These are phyloP conservation scores for Cordyceps farinosa DNA, from an alignment of 2,329 filamentous ascomycete genomes.

Conservation along the genomic window DNA sequence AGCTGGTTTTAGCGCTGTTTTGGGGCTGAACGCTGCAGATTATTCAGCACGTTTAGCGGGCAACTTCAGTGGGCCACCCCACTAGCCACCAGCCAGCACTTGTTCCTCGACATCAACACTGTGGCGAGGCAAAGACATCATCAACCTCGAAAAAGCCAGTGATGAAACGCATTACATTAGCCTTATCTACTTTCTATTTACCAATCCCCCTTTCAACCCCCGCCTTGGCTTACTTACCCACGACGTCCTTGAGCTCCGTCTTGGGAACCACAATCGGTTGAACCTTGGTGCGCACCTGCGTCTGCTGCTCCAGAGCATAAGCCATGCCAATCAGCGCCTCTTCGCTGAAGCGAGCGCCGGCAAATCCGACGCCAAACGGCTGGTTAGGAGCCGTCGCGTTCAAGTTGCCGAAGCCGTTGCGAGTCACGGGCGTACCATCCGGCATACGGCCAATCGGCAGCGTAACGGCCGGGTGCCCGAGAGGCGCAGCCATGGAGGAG, in stretches of 20 bases:
- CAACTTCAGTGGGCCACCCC: background rate
- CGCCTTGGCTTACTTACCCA: constrained; percentile 2
- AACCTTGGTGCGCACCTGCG: constrained; percentile 26
- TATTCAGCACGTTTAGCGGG: constrained; percentile 2
- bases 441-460: constrained; percentile 61
- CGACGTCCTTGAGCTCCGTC: constrained; percentile 31
- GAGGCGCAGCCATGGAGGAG: constrained; percentile 47
- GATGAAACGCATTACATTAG: too few species aligned
- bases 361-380: constrained; percentile 61
- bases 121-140: too few species aligned
- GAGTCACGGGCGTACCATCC: constrained; percentile 41
- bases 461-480: constrained; percentile 57
- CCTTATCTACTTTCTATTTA: background rate
- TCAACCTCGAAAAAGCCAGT: background rate
- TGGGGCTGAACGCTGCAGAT: background rate
- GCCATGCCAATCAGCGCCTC: constrained; percentile 59
- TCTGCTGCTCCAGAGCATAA: constrained; percentile 66
- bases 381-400: constrained; percentile 52
- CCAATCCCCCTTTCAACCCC: background rate
- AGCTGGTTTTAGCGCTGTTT: background rate
- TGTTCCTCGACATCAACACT: too few species aligned
- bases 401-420: constrained; percentile 46
- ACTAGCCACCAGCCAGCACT: background rate
- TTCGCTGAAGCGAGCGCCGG: constrained; percentile 58
- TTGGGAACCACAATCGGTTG: constrained; percentile 29